Conservation (phyloP, 139 green algal genomes). For the Microglena sp. region DNA sequence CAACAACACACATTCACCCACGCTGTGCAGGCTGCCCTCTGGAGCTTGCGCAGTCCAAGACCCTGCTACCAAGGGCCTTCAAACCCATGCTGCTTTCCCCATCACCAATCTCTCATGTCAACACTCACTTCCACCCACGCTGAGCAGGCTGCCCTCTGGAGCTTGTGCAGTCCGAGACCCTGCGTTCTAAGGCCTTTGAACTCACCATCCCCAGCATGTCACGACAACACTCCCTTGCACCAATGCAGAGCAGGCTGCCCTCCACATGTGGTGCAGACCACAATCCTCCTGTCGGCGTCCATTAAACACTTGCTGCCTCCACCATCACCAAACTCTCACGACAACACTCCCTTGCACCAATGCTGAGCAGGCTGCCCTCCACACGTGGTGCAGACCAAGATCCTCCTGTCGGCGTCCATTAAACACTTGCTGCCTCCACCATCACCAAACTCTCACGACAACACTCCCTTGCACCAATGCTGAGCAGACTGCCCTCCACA, state of each 20-base stretch:
- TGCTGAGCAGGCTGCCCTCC: not conserved
- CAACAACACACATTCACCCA: too few relatives aligned
- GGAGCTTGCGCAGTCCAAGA: not conserved
- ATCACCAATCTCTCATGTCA: not conserved
- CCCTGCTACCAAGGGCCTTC: not conserved
- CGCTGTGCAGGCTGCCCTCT: too few relatives aligned
- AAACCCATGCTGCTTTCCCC: not conserved
- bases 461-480: too few relatives aligned
- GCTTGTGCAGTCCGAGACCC: slow-evolving; percentile 87
- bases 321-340: not conserved
- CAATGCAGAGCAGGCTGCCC: too few relatives aligned
- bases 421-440: not conserved
- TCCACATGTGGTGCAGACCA: not conserved
- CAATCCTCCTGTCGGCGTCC: not conserved
- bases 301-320: not conserved
- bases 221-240: too few relatives aligned
- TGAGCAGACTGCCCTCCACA: not conserved
- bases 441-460: not conserved
- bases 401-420: too few relatives aligned
- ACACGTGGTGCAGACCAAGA: not conserved
- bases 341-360: too few relatives aligned
- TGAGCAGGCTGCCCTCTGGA: slow-evolving; percentile 79
- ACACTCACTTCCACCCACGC: too few relatives aligned
- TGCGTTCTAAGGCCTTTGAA: slow-evolving; percentile 91
- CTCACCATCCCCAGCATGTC: not conserved